phyloP scores from a whole-genome alignment of 2,329 filamentous ascomycete genomes.

The Fusarium mexicanum region DNA sequence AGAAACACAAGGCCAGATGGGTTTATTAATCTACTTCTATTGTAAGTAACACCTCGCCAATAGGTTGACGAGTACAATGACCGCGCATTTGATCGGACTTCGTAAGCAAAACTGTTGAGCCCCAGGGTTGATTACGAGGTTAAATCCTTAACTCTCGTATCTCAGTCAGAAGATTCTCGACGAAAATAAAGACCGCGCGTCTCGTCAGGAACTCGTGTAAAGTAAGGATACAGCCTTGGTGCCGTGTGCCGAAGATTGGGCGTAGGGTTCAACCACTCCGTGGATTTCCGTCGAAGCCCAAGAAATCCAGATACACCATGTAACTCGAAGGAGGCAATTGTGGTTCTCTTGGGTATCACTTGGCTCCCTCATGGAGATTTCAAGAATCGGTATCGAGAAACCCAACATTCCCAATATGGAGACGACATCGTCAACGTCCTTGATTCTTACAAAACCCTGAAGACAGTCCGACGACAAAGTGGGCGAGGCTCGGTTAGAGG shows the following conservation, averaged over 20 bases:
- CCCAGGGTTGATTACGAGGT: slow-evolving; percentile 1
- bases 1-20: neutral
- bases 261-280: neutral
- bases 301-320: slow-evolving; percentile 8
- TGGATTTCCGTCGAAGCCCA: slow-evolving; percentile 8
- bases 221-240: slow-evolving; percentile 10
- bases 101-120: neutral
- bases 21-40: neutral
- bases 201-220: neutral
- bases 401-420: slow-evolving; percentile 5
- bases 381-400: slow-evolving; percentile 11
- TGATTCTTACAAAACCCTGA: slow-evolving; percentile 11
- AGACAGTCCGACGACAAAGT: neutral
- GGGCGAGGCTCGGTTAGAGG: slow-evolving; percentile 28
- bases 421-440: slow-evolving; percentile 8
- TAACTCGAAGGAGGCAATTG: slow-evolving; percentile 11
- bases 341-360: slow-evolving; percentile 16
- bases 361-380: slow-evolving; percentile 30
- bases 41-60: neutral
- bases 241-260: slow-evolving; percentile 11
- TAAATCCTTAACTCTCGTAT: neutral
- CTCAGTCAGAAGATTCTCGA: neutral
- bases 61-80: neutral
- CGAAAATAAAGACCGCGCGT: slow-evolving; percentile 10
- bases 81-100: neutral